Base-by-base conservation (phyloP, 2,329 filamentous ascomycete genomes). In the Colletotrichum sp. region DNA sequence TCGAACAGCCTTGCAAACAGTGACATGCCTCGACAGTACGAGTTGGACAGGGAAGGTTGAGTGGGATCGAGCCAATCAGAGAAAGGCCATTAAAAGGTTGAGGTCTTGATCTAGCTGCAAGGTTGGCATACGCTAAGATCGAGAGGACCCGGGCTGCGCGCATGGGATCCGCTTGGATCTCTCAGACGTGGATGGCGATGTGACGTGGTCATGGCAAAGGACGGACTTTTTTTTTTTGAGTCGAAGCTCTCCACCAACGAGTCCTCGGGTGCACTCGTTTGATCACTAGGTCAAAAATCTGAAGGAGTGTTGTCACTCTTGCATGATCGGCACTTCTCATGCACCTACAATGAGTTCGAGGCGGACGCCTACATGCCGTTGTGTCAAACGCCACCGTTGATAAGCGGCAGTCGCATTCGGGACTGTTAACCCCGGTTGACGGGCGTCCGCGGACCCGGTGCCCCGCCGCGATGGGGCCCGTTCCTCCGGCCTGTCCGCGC, bases 141-240 rank as follows among this genome's bases (percentile, higher is more conserved):
- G 39, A 49, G 21, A 52, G 64, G 32, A 55, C 28, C 64, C 34
- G 70, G 64, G 36, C 74, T 28, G 44, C 59, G 73, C 63, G 39
- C 59, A n/a, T 73, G 57, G 69, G 64, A 72, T 69, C 70, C 70
- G 74, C 74, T 73, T 74, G 63, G 74, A 63, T 69, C 70, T 66
- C 74, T 74, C 74, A 26, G 70, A 69, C 74, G 21, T 67, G 15
- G 36, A 44, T 24, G 49, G 18, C 44, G 65, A 76, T 69, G 49
- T 73, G 74, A 69, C 70, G 49, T 76, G 70, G 70, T 69, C 59
- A 69, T 34, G 70, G 74, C 70, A 52, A 32, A 69, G 24, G 32
- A 34, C 60, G 39, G 30, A 18, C 59, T 18, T 39, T 39, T 44
- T 18, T 44, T 44, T 44, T 44, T 55, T 59, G 21, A 65, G 57